Base-by-base conservation (phyloP, 2,329 filamentous ascomycete species). In the Aphanoascus verrucosus region DNA sequence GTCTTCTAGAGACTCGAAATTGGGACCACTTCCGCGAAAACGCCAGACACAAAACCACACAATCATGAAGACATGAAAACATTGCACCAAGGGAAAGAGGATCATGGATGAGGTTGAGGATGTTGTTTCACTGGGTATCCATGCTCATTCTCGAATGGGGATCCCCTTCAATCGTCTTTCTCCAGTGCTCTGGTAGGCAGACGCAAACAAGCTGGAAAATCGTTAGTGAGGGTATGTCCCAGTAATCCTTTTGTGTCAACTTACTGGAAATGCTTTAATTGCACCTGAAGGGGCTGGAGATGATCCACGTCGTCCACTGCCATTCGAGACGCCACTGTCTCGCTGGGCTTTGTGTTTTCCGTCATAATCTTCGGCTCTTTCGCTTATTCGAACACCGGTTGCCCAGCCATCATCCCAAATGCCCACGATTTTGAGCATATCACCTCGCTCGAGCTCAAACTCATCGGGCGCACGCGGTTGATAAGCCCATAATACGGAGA, bases 391-490 rank as follows among this genome's bases (percentile, higher is more conserved):
- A 53, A 96, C 79, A 62, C 93, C 93, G 1, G 93, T 98, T 9
- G 93, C 93, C 93, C 93, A 98, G 45, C 93, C 93, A 67, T 98
- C 93, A 64, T 98, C 93, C 93, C 93, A 98, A 60, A 98, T 98
- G 57, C 93, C 93, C 32, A 97, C 85, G 12, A 98, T 84, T 73
- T 96, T 97, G 64, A 98, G 79, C 90, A 98, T 96, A 66, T 98
- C 93, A 52, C 93, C 93, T 55, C 93, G 83, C 63, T 97, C 93
- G 37, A 98, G 76, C 38, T 88, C 78, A 65, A 97, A 97, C 66
- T 98, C 93, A 64, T 98, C 93, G 31, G 83, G 82, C 3, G 93
- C 93, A 34, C 93, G 86, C 34, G 93, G 91, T 62, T 95, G 88
- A 69, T 98, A 98, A 1, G 93, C 91, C 93, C 93, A 98, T 12